Evolutionary conservation across 1,284 basidiomycete genomes (phyloP).

Genomic region (Malassezia japonica): DNA sequence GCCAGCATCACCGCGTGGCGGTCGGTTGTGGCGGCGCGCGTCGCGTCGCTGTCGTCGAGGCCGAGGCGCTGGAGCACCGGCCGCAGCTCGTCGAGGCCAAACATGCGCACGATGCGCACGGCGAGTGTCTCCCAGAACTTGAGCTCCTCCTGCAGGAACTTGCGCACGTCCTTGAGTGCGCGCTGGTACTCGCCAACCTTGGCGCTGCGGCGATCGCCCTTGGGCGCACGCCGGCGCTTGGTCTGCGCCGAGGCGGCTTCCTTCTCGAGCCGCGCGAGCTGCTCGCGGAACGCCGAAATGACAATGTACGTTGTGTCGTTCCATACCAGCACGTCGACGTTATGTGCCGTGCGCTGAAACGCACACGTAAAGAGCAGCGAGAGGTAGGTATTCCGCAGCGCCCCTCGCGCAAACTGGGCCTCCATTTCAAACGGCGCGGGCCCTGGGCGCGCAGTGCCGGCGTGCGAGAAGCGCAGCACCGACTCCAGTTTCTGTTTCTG

Average conservation of each 20-base stretch:
- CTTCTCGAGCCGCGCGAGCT: conserved; percentile 28
- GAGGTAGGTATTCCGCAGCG: conserved; percentile 39
- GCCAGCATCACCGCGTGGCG: background rate
- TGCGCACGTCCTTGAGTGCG: conserved; percentile 25
- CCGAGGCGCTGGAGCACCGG: conserved; percentile 24
- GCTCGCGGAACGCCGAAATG: conserved; percentile 28
- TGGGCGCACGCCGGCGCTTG: conserved; percentile 12
- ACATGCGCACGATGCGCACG: conserved; percentile 30
- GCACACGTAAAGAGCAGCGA: conserved; percentile 38
- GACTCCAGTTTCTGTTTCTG: conserved; percentile 27
- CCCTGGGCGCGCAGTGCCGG: conserved; percentile 10
- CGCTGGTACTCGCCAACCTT: conserved; percentile 21
- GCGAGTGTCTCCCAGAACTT: conserved; percentile 37
- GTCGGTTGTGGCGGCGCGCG: background rate
- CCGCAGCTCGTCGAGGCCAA: conserved; percentile 30
- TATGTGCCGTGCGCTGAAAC: conserved; percentile 29
- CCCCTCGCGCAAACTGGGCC: conserved; percentile 31
- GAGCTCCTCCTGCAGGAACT: conserved; percentile 34
- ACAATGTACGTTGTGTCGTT: conserved; percentile 39
- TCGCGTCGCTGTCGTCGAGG: conserved; percentile 13
- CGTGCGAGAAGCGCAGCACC: conserved; percentile 20
- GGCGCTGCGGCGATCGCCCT: conserved; percentile 18
- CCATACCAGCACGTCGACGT: conserved; percentile 35
- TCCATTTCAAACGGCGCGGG: conserved; percentile 20
- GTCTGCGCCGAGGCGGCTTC: conserved; percentile 17